phyloP scores from a whole-genome alignment of 1,284 basidiomycete genomes.

The Rhodotorula sp. region DNA sequence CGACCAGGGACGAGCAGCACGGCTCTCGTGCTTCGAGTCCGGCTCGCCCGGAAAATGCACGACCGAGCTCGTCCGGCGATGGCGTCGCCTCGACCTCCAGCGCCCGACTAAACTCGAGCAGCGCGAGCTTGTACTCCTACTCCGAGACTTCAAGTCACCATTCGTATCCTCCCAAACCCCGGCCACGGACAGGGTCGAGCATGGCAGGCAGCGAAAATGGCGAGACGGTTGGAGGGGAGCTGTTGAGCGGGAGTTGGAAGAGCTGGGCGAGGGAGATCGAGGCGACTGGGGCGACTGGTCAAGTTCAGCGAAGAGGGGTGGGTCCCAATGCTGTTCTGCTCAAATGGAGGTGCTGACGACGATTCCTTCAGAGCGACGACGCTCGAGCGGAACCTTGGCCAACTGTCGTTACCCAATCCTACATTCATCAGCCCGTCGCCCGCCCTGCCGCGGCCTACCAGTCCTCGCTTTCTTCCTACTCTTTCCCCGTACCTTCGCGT shows the following conservation, averaged over 20 bases:
- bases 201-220: conserved; percentile 6
- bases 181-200: conserved; percentile 9
- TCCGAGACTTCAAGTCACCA: conserved; percentile 25
- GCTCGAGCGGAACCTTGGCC: conserved; percentile 11
- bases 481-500: background rate
- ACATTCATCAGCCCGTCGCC: conserved; percentile 12
- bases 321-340: no score
- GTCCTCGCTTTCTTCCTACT: conserved; percentile 4
- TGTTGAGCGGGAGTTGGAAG: background rate
- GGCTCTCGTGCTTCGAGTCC: background rate
- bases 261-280: conserved; percentile 18
- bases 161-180: conserved; percentile 31
- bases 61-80: background rate
- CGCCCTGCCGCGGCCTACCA: conserved; percentile 8
- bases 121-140: background rate
- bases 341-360: background rate
- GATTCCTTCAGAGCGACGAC: conserved; percentile 8
- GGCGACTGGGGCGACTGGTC: conserved; percentile 12
- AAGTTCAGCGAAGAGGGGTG: conserved; percentile 6
- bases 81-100: background rate
- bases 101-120: background rate
- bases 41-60: background rate
- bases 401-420: conserved; percentile 2
- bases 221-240: background rate
- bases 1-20: conserved; percentile 5